Evolutionary conservation across 331 rosid genomes (phyloP).

Genomic region (Quercus tomentella): DNA sequence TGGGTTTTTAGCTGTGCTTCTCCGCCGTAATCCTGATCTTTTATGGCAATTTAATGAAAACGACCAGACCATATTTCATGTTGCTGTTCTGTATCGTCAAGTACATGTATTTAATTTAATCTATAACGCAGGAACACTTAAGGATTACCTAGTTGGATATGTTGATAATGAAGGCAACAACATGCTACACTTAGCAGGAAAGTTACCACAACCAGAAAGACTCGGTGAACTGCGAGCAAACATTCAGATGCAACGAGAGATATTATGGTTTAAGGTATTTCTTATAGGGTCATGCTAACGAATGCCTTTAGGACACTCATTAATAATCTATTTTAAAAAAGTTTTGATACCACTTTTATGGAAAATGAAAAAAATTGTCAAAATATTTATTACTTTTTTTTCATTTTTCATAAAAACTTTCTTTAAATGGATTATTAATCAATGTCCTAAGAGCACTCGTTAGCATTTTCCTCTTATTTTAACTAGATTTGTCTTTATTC

Average conservation of each 20-base stretch:
- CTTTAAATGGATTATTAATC: too few species aligned
- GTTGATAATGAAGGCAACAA: not conserved
- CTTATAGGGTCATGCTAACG: too few species aligned
- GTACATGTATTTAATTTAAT: not conserved
- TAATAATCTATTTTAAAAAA: too few species aligned
- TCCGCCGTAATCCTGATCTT: not conserved
- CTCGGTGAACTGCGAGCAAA: not conserved
- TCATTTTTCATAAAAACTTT: too few species aligned
- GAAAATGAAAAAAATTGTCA: too few species aligned
- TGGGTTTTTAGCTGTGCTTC: not conserved
- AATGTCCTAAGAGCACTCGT: too few species aligned
- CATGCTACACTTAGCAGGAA: slow-evolving; percentile 1
- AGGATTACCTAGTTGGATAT: not conserved
- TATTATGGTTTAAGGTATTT: not conserved
- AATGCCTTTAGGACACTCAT: too few species aligned
- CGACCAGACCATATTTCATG: not conserved
- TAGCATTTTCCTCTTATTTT: too few species aligned
- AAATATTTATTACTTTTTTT: too few species aligned
- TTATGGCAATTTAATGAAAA: not conserved
- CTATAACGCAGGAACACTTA: not conserved
- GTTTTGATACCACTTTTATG: too few species aligned
- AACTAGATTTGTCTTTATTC: too few species aligned
- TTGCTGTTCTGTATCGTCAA: not conserved
- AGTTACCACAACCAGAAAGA: not conserved
- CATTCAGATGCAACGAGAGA: too few species aligned